These are phyloP conservation scores for Xerocomus amazonicus DNA, from an alignment of 1,284 basidiomycete genomes.

Conservation along the genomic window DNA sequence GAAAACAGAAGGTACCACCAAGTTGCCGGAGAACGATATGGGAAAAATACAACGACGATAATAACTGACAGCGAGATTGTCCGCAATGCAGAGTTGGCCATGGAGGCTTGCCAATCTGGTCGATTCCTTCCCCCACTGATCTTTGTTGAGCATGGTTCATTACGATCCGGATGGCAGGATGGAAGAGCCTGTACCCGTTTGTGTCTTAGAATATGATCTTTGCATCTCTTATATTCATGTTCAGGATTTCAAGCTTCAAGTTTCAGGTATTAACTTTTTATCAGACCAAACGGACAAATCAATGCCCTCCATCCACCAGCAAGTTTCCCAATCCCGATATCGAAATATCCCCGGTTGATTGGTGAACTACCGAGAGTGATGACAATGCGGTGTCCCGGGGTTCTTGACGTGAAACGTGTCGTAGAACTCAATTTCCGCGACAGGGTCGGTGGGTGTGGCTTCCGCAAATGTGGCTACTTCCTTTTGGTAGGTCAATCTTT, in stretches of 20 bases:
- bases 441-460: constrained; percentile 24
- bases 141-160: too few relatives aligned
- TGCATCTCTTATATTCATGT: constrained; percentile 8
- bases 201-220: constrained; percentile 12
- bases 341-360: constrained; percentile 16
- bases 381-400: constrained; percentile 30
- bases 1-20: too few relatives aligned
- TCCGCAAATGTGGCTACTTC: constrained; percentile 22
- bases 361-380: constrained; percentile 19
- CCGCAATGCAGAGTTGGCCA: constrained; percentile 9
- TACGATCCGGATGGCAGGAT: constrained; percentile 12
- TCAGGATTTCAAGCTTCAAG: constrained; percentile 14
- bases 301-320: constrained; percentile 17
- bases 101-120: constrained; percentile 17
- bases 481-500: constrained; percentile 21
- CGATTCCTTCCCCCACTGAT: constrained; percentile 3
- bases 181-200: too few relatives aligned
- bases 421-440: constrained; percentile 32
- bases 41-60: too few relatives aligned
- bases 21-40: too few relatives aligned
- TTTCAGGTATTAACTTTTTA: background rate
- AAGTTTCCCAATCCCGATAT: constrained; percentile 29
- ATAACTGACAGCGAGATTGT: too few relatives aligned
- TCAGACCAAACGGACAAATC: constrained; percentile 5
- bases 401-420: constrained; percentile 31